Evolutionary conservation across 2,329 filamentous ascomycete species (phyloP), one percentile per base, ranked within the genome.

Genomic region (Aspergillus novoparasiticus): DNA sequence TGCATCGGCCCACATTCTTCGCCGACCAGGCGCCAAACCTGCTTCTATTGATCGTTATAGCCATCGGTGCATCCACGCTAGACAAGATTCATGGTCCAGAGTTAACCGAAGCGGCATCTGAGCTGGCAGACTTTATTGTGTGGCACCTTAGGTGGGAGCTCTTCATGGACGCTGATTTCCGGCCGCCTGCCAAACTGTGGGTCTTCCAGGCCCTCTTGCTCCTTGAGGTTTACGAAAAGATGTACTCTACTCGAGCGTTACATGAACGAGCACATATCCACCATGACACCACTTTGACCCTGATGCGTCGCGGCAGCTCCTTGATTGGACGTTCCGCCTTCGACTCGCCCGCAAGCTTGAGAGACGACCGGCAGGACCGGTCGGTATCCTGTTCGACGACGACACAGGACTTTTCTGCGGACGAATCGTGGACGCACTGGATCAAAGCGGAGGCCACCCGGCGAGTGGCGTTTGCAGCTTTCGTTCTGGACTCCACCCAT

Each of bases 211-310:
- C 94, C 1, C 81, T 98, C 58, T 83, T 98, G 5, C 84, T 98
- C 6, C 84, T 98, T 14, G 95, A 99, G 76, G 82, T 97, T 0
- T 98, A 96, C 72, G 95, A 99, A 80, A 99, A 99, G 83, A 95
- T 97, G 91, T 98, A 94, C 76, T 95, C 93, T 45, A 97, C 94
- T 0, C 87, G 94, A 67, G 90, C 92, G 63, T 82, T 98, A 36
- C 95, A 99, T 77, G 95, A 99, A 78, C 86, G 95, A 68, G 94
- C 94, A 1, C 94, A 98, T 71, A 97, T 98, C 53, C 94, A 98
- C 73, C 95, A 99, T 75, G 94, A 94, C 16, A 97, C 94, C 0
- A 97, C 94, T 0, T 88, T 99, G 67, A 97, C 94, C 0, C 82
- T 98, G 63, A 98, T 99, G 94, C 90, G 95, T 41, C 87, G 95